phyloP scores from a whole-genome alignment of 2,329 filamentous ascomycete species.

The Chrysoporthe austroafricana region DNA sequence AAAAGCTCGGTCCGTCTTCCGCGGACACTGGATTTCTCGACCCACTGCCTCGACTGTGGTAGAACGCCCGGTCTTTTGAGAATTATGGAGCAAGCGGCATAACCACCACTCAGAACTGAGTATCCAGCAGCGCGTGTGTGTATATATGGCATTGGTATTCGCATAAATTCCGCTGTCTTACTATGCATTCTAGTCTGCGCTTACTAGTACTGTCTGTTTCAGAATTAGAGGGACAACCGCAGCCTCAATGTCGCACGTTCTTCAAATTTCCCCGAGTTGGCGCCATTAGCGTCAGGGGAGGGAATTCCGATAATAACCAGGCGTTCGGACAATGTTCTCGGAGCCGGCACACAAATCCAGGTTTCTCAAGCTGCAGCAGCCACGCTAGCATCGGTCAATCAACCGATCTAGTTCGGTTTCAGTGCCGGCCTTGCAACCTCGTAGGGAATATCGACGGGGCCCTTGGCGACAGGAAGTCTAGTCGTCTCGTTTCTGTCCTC shows the following conservation, averaged over 20 bases:
- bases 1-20: neutral
- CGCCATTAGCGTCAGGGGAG: neutral
- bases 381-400: slow-evolving; percentile 8
- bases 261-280: neutral
- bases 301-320: neutral
- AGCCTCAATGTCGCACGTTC: neutral
- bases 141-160: neutral
- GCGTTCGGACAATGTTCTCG: slow-evolving; percentile 11
- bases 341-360: slow-evolving; percentile 11
- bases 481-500: neutral
- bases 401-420: slow-evolving; percentile 12
- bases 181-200: neutral
- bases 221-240: neutral
- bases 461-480: slow-evolving; percentile 3
- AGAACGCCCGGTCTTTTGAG: neutral
- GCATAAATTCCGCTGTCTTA: neutral
- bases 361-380: neutral
- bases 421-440: neutral
- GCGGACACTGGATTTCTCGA: neutral
- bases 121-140: neutral
- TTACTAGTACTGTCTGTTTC: neutral
- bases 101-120: neutral
- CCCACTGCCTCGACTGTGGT: neutral
- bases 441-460: neutral
- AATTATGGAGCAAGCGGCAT: neutral